A percentile compares a stretch with the other conserved stretches of the same genome.
Evolutionary conservation across 2,329 filamentous ascomycete genomes (phyloP).

Genomic region (Aspergillus quadricinctus): DNA sequence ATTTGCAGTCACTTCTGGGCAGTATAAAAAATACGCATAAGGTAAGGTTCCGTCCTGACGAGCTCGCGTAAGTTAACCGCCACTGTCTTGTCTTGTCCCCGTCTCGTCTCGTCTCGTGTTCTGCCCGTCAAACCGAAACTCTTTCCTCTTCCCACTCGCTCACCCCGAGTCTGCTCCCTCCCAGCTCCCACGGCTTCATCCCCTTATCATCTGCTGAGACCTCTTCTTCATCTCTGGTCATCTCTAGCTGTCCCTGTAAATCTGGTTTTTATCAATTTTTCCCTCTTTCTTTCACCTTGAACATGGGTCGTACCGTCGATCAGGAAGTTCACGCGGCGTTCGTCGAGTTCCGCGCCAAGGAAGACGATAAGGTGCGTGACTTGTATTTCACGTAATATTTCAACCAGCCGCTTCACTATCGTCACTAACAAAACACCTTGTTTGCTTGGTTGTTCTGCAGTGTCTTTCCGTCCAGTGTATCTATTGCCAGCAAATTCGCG

Average conservation of each 20-base stretch:
- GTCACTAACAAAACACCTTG: conserved; percentile 33
- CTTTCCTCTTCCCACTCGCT: conserved; percentile 14
- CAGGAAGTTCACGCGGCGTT: conserved; percentile 51
- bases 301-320: conserved; percentile 50
- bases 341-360: conserved; percentile 52
- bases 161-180: conserved; percentile 14
- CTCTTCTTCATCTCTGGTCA: conserved; percentile 9
- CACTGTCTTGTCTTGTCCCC: conserved; percentile 20
- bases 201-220: conserved; percentile 1
- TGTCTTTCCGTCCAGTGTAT: conserved; percentile 52
- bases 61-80: conserved; percentile 27
- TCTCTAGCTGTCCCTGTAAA: conserved; percentile 3
- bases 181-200: conserved; percentile 11
- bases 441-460: conserved; percentile 26
- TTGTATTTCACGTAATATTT: conserved; percentile 42
- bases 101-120: conserved; percentile 19
- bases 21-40: conserved; percentile 19
- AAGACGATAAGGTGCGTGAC: conserved; percentile 47
- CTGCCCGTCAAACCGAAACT: conserved; percentile 7
- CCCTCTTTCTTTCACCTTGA: conserved; percentile 22
- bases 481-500: conserved; percentile 50
- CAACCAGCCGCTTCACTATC: conserved; percentile 24
- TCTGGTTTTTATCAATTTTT: conserved; percentile 21
- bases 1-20: background rate
- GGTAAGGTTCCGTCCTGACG: conserved; percentile 18